These are phyloP conservation scores for Scedosporium apiospermum DNA, from an alignment of 2,329 filamentous ascomycete species.

Conservation along the genomic window DNA sequence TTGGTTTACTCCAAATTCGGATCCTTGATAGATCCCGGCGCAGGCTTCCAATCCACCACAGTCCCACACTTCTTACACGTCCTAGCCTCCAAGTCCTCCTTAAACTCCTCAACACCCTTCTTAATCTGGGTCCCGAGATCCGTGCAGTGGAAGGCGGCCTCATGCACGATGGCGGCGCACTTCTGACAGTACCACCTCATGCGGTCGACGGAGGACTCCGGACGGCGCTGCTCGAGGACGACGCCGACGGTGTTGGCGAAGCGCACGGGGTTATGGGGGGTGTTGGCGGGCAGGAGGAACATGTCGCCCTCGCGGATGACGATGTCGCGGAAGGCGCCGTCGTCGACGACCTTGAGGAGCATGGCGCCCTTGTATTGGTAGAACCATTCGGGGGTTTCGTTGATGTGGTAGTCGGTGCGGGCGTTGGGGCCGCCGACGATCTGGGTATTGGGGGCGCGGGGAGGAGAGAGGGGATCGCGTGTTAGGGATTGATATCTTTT, in stretches of 20 bases:
- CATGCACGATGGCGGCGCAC: constrained; percentile 68
- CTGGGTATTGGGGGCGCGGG: constrained; percentile 24
- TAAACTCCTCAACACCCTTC: constrained; percentile 76
- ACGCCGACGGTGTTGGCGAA: constrained; percentile 92
- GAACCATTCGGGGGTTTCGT: constrained; percentile 94
- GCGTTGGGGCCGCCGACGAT: constrained; percentile 95
- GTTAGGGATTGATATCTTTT: neutral
- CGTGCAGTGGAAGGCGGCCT: constrained; percentile 78
- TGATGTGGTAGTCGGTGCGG: constrained; percentile 97
- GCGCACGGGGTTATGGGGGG: constrained; percentile 90
- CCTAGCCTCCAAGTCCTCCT: constrained; percentile 54
- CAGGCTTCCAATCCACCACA: constrained; percentile 63
- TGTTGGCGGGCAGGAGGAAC: constrained; percentile 87
- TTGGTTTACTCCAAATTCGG: constrained; percentile 37
- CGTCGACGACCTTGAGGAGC: constrained; percentile 84
- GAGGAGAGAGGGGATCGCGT: neutral
- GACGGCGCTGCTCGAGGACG: constrained; percentile 79
- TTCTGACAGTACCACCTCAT: constrained; percentile 83
- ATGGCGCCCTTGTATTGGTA: constrained; percentile 92
- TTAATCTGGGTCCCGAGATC: constrained; percentile 94
- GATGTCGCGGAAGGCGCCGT: constrained; percentile 65
- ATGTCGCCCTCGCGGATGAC: constrained; percentile 88
- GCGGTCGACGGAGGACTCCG: constrained; percentile 59
- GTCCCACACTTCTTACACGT: constrained; percentile 69
- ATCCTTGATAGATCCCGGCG: constrained; percentile 46